phyloP scores from a whole-genome alignment of 2,329 filamentous ascomycete genomes.

The Ilyonectria robusta region DNA sequence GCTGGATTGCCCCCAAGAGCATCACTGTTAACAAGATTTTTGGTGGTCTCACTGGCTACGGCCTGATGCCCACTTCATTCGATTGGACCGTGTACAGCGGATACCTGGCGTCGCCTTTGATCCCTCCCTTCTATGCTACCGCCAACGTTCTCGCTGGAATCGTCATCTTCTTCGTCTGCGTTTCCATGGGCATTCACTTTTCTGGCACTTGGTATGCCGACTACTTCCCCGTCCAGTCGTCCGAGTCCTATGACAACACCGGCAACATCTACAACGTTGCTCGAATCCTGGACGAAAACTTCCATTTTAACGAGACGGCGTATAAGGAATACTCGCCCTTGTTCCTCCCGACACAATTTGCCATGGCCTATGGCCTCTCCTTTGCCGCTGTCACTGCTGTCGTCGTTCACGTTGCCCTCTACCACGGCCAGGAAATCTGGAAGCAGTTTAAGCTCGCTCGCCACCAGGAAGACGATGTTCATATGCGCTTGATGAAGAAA shows the following conservation, averaged over 20 bases:
- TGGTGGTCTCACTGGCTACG: slow-evolving; percentile 70
- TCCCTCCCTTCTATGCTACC: slow-evolving; percentile 68
- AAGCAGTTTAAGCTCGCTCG: slow-evolving; percentile 68
- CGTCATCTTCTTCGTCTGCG: slow-evolving; percentile 67
- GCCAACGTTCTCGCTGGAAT: slow-evolving; percentile 68
- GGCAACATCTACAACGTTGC: slow-evolving; percentile 72
- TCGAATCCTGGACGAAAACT: slow-evolving; percentile 69
- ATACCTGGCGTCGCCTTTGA: slow-evolving; percentile 65
- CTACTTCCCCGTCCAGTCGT: slow-evolving; percentile 74
- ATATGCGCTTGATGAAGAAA: slow-evolving; percentile 74
- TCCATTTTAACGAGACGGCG: slow-evolving; percentile 71
- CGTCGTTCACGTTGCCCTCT: slow-evolving; percentile 68
- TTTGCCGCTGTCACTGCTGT: slow-evolving; percentile 78
- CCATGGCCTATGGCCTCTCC: slow-evolving; percentile 72
- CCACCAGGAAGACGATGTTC: slow-evolving; percentile 70
- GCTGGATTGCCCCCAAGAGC: slow-evolving; percentile 73
- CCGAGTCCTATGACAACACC: slow-evolving; percentile 75
- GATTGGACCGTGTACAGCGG: slow-evolving; percentile 65
- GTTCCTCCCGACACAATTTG: slow-evolving; percentile 74
- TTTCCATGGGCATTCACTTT: slow-evolving; percentile 73
- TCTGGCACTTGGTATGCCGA: slow-evolving; percentile 70
- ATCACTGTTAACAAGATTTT: slow-evolving; percentile 75
- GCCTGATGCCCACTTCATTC: slow-evolving; percentile 73
- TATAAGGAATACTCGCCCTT: slow-evolving; percentile 77
- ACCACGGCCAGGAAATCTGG: slow-evolving; percentile 70